These are phyloP conservation scores for Ophiostoma novo-ulmi DNA, from an alignment of 2,329 filamentous ascomycete genomes.

Conservation along the genomic window DNA sequence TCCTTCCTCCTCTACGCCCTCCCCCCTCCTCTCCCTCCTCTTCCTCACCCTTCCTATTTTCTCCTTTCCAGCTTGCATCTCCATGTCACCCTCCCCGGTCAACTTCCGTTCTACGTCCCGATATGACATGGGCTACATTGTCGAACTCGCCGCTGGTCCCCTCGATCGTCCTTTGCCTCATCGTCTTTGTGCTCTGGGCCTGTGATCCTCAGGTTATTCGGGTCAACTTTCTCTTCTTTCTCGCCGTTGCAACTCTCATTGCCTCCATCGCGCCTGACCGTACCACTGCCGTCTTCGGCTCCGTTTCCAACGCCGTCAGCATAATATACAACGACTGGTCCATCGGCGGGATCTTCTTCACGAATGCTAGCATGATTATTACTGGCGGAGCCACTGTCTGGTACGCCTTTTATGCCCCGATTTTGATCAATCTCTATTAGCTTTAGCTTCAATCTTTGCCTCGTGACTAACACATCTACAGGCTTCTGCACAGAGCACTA, in stretches of 20 bases:
- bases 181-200: constrained; percentile 43
- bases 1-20: not conserved
- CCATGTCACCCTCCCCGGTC: constrained; percentile 22
- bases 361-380: constrained; percentile 52
- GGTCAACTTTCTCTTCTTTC: constrained; percentile 40
- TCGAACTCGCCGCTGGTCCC: constrained; percentile 40
- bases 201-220: constrained; percentile 42
- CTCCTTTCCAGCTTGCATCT: constrained; percentile 12
- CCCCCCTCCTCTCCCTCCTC: not conserved
- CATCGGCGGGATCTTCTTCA: constrained; percentile 44
- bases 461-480: constrained; percentile 35
- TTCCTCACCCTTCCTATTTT: not conserved
- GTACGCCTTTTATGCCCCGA: constrained; percentile 33
- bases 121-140: constrained; percentile 49
- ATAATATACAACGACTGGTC: constrained; percentile 39
- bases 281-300: constrained; percentile 36
- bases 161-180: constrained; percentile 41
- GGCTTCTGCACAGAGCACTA: constrained; percentile 79
- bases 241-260: constrained; percentile 40
- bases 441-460: not conserved
- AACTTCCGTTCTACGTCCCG: constrained; percentile 32
- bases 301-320: constrained; percentile 34
- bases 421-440: not conserved
- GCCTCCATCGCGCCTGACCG: constrained; percentile 41
- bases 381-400: constrained; percentile 50